phyloP scores from a whole-genome alignment of 495 filamentous ascomycete genomes.

The Penicillium goetzii region DNA sequence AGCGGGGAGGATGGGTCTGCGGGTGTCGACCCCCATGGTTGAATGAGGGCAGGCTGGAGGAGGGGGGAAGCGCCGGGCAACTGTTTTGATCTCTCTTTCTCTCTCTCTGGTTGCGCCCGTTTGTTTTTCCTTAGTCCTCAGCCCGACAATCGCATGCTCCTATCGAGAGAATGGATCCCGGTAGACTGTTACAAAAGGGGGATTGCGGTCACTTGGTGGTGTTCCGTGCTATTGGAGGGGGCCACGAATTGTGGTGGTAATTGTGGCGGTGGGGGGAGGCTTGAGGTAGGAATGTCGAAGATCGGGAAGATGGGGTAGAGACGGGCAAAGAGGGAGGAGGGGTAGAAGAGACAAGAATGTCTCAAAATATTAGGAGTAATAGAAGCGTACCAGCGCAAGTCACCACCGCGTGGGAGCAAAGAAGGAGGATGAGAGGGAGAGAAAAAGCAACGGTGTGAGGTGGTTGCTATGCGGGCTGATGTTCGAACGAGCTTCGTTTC shows the following conservation, averaged over 20 bases:
- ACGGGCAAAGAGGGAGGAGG: slow-evolving; percentile 13
- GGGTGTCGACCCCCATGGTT: slow-evolving; percentile 74
- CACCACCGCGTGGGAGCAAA: slow-evolving; percentile 24
- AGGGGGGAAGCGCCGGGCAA: slow-evolving; percentile 1
- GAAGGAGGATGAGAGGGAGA: slow-evolving; percentile 17
- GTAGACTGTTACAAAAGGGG: slow-evolving; percentile 8
- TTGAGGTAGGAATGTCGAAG: slow-evolving; percentile 10
- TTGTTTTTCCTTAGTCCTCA: slow-evolving; percentile 21
- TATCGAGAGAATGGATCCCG: slow-evolving; percentile 26
- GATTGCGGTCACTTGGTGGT: slow-evolving; percentile 10
- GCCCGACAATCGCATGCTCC: slow-evolving; percentile 43
- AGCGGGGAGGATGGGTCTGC: slow-evolving; percentile 71
- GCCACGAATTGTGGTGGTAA: slow-evolving; percentile 12
- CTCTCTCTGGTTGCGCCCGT: not conserved
- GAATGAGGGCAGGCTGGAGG: slow-evolving; percentile 20
- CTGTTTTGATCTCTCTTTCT: slow-evolving; percentile 4
- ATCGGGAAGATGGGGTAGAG: not conserved
- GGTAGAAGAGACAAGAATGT: slow-evolving; percentile 17
- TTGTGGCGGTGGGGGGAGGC: slow-evolving; percentile 19
- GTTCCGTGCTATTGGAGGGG: slow-evolving; percentile 14
- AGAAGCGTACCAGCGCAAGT: slow-evolving; percentile 37
- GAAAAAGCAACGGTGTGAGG: slow-evolving; percentile 25
- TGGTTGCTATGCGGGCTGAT: slow-evolving; percentile 26
- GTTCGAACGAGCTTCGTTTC: slow-evolving; percentile 19
- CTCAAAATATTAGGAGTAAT: slow-evolving; percentile 14